Evolutionary conservation across 306 rosid species (phyloP), one percentile per base, ranked within the genome.

Genomic region (Lithocarpus polystachyus): DNA sequence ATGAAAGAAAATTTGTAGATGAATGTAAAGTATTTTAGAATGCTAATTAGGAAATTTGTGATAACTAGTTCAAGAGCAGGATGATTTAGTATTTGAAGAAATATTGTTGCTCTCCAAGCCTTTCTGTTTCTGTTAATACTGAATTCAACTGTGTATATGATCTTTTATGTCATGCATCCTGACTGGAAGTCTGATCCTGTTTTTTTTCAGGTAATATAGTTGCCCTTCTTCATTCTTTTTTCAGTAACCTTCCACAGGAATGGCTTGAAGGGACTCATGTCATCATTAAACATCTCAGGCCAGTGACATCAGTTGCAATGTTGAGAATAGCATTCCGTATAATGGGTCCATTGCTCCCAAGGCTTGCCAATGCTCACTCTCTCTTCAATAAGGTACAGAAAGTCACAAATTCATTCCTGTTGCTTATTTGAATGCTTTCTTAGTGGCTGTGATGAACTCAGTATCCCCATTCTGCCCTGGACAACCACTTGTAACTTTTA

Each of bases 331-430:
- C 84, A 33, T 95, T 93, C 82, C 98, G 99, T 52, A 91, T 95
- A 81, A 95, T 90, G 92, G 88, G 93, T 54, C 98, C 98, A 18
- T 89, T 95, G 88, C 99, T 95, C 88, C 98, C 99, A 76, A 93
- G 86, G 88, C 98, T 93, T 77, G 92, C 94, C 88, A 95, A 91
- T 88, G 98, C 98, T 59, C 99, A 88, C 71, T 55, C 86, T 28
- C 94, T 91, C 75, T 95, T 95, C 86, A 84, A 77, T 81, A 91
- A 93, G 99, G 99, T 95, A 88, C 70, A 57, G 35, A 70, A 81
- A 77, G 77, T 61, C 68, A 59, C n/a, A 71, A 15, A 55, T 56
- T 84, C 65, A 5, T 64, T 74, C 57, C 20, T 71, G 10, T 51
- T 52, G 76, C 48, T 53, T 52, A 79, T 64, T 68, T 59, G 52